Base-by-base conservation (phyloP, 2,329 filamentous ascomycete genomes). In the Penicillium italicum region DNA sequence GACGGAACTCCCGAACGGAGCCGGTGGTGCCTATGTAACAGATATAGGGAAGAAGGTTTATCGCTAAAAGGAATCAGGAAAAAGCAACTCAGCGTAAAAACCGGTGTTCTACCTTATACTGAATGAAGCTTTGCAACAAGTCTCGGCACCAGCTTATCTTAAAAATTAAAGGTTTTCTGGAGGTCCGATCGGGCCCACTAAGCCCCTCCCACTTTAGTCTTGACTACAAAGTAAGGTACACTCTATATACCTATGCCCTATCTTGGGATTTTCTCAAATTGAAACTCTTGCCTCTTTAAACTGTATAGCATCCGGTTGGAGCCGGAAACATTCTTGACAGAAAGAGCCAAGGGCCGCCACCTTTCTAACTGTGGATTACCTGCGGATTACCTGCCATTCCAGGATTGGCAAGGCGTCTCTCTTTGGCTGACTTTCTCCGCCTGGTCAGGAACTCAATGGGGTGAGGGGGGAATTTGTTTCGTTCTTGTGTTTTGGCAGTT, bases 371-470 rank as follows among this genome's bases (percentile, higher is more conserved):
- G 46, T 62, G 60, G 53, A 50, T 57, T 51, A 31, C 26, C 36
- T 43, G 37, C 53, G 56, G 41, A 50, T 55, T 51, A 42, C 28
- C 36, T 43, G 33, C 53, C 56, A 59, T 62, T 59, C 56, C 56
- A 57, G 49, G 31, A 57, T 48, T 45, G 41, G 31, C 36, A 50
- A 42, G 48, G 28, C 52, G 31, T 41, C 37, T 42, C 51, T 55
- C 47, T 50, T 54, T 50, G 52, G 49, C 33, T 43, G 37, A 44
- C 45, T 48, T 47, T 49, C 51, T 53, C 56, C 50, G 53, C 28
- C 34, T 44, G 36, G 60, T 60, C 53, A 50, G 20, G 50, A 63
- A 51, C 55, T 49, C 56, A 64, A 64, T 56, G 50, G 54, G 31
- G 26, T 28, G 18, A 36, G 38, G 33, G 33, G 33, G n/a, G 3